A percentile compares a stretch with the other conserved stretches of the same genome.
phyloP scores from a whole-genome alignment of 192 early-diverging fungal species.

The Entomortierella parvispora region DNA sequence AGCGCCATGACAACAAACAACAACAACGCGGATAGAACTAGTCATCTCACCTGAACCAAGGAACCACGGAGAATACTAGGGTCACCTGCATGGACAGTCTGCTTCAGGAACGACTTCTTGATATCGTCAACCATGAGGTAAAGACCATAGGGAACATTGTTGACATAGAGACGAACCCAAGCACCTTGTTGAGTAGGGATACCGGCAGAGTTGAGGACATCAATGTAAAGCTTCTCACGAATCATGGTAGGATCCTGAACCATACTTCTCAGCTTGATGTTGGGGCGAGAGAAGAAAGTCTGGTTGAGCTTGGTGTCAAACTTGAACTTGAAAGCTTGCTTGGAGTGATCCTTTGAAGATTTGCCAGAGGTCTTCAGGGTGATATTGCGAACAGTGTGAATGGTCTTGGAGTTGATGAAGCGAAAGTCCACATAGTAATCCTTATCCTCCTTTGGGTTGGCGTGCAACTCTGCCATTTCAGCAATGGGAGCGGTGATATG shows the following conservation, averaged over 20 bases:
- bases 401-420: constrained; percentile 50
- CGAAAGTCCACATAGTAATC: constrained; percentile 41
- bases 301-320: constrained; percentile 43
- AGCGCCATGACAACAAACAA: background rate
- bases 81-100: constrained; percentile 43
- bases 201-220: constrained; percentile 48
- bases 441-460: constrained; percentile 25
- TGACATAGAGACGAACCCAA: constrained; percentile 53
- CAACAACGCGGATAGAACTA: no score
- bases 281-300: constrained; percentile 33
- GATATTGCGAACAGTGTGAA: constrained; percentile 31
- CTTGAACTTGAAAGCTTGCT: constrained; percentile 55
- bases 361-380: constrained; percentile 51
- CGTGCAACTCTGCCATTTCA: constrained; percentile 32
- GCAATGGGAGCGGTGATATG: constrained; percentile 41
- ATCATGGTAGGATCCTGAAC: constrained; percentile 51
- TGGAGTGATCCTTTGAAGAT: constrained; percentile 53
- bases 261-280: constrained; percentile 49
- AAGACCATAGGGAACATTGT: constrained; percentile 51
- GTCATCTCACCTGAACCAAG: constrained; percentile 36
- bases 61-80: constrained; percentile 5
- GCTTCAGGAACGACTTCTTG: constrained; percentile 51
- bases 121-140: constrained; percentile 57
- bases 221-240: constrained; percentile 56
- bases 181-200: constrained; percentile 50